Conservation (phyloP, 2,329 filamentous ascomycete species). For the Exophiala sp. region DNA sequence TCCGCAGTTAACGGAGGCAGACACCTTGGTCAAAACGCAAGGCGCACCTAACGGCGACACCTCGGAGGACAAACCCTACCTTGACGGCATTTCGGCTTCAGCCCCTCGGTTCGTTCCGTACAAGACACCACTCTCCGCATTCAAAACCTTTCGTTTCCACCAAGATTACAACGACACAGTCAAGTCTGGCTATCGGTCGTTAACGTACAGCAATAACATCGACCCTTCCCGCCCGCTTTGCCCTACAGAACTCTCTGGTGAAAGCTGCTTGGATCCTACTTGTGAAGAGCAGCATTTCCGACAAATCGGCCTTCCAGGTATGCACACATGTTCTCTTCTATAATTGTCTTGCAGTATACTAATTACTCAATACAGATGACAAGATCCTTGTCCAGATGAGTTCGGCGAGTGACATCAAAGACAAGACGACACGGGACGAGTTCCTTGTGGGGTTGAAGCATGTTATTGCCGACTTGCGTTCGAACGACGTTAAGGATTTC, state of each 20-base stretch:
- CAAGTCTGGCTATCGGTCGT: slow-evolving; percentile 73
- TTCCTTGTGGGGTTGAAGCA: slow-evolving; percentile 47
- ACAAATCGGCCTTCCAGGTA: slow-evolving; percentile 69
- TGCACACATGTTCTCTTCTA: slow-evolving; percentile 30
- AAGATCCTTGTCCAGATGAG: slow-evolving; percentile 51
- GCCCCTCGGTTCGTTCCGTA: slow-evolving; percentile 60
- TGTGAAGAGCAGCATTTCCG: slow-evolving; percentile 81
- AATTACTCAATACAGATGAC: slow-evolving; percentile 43
- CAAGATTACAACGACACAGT: slow-evolving; percentile 68
- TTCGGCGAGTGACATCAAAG: slow-evolving; percentile 44
- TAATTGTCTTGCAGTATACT: slow-evolving; percentile 29
- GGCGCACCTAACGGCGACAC: background rate
- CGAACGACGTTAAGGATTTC: slow-evolving; percentile 50
- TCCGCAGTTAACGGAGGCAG: slow-evolving; percentile 12
- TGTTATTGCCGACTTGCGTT: slow-evolving; percentile 49
- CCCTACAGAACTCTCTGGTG: slow-evolving; percentile 67
- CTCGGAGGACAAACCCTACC: background rate
- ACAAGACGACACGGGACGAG: slow-evolving; percentile 41
- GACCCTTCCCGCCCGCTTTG: slow-evolving; percentile 72
- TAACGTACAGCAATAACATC: slow-evolving; percentile 92
- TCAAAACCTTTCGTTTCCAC: slow-evolving; percentile 88
- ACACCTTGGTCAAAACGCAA: slow-evolving; percentile 11
- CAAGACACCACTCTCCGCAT: slow-evolving; percentile 74
- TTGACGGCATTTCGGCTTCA: slow-evolving; percentile 10
- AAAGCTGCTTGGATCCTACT: slow-evolving; percentile 67